phyloP scores from a whole-genome alignment of 805 yeast genomes.

The Hanseniaspora singularis region DNA sequence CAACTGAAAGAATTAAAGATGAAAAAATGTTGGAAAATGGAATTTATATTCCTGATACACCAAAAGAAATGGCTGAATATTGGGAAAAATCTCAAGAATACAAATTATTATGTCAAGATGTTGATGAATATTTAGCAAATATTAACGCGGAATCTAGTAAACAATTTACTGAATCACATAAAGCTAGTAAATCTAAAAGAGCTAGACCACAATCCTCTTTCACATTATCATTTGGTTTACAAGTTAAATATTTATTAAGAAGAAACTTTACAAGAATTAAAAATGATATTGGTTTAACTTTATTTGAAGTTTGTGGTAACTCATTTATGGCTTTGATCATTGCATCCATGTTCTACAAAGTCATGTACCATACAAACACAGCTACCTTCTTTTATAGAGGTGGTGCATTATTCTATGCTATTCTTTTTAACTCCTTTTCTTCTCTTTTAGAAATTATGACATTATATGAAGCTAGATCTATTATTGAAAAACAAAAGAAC shows the following conservation, averaged over 20 bases:
- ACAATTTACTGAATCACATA: slow-evolving; percentile 29
- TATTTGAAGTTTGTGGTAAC: slow-evolving; percentile 33
- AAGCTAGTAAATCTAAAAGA: slow-evolving; percentile 38
- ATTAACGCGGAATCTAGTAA: slow-evolving; percentile 16
- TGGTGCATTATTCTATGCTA: slow-evolving; percentile 53
- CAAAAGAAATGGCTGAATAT: slow-evolving; percentile 39
- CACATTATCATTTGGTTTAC: slow-evolving; percentile 39
- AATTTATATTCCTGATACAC: slow-evolving; percentile 39
- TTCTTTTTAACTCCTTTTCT: slow-evolving; percentile 50
- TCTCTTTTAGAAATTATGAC: slow-evolving; percentile 44
- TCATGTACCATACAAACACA: slow-evolving; percentile 29
- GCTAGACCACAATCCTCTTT: slow-evolving; percentile 36
- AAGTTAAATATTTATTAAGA: slow-evolving; percentile 34
- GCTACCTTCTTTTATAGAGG: slow-evolving; percentile 40
- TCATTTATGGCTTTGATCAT: slow-evolving; percentile 40
- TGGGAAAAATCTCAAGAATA: slow-evolving; percentile 40
- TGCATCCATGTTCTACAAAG: slow-evolving; percentile 44
- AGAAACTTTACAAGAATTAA: slow-evolving; percentile 38
- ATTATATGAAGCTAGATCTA: slow-evolving; percentile 42
- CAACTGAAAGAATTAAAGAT: slow-evolving; percentile 36
- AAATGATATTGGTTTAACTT: slow-evolving; percentile 37
- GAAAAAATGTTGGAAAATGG: slow-evolving; percentile 33
- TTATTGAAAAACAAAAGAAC: slow-evolving; percentile 47
- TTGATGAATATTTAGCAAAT: slow-evolving; percentile 29
- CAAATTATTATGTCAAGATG: slow-evolving; percentile 30